Evolutionary conservation across 768 basidiomycete species (phyloP).

Genomic region (Antrodiella citrinella): DNA sequence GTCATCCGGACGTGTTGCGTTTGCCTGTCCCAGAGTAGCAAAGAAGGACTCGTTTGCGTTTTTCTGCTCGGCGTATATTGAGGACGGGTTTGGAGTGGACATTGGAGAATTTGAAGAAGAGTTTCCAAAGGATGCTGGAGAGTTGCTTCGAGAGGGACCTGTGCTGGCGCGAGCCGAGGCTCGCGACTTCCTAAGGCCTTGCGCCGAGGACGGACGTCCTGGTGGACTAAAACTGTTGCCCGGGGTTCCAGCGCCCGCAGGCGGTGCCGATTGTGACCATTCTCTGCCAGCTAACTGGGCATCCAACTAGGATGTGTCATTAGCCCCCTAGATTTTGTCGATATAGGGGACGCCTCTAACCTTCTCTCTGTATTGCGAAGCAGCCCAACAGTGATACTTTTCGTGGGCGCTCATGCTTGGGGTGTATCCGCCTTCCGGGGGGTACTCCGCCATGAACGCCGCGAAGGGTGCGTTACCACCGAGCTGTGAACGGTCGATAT

Average conservation of each 20-base stretch:
- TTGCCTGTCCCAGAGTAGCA: constrained; percentile 72
- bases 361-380: constrained; percentile 91
- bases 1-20: constrained; percentile 67
- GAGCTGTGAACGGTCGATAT: constrained; percentile 54
- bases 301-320: constrained; percentile 51
- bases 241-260: constrained; percentile 33
- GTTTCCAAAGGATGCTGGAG: constrained; percentile 42
- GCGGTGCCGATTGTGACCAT: constrained; percentile 74
- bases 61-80: constrained; percentile 44
- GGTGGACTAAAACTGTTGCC: constrained; percentile 30
- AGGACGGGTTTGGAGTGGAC: constrained; percentile 36
- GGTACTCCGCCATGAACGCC: constrained; percentile 70
- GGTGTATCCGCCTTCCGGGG: constrained; percentile 61
- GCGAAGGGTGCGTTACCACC: constrained; percentile 86
- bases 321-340: background rate
- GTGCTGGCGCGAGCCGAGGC: constrained; percentile 50
- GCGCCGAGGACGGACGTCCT: constrained; percentile 61
- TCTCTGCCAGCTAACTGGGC: constrained; percentile 62
- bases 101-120: constrained; percentile 4
- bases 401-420: constrained; percentile 56
- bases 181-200: constrained; percentile 84
- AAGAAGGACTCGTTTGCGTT: constrained; percentile 85
- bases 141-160: constrained; percentile 40
- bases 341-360: constrained; percentile 29
- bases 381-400: constrained; percentile 91